Evolutionary conservation across 106 monocot species (phyloP), one percentile per base, ranked within the genome.

Genomic region (Triglochin maritima): DNA sequence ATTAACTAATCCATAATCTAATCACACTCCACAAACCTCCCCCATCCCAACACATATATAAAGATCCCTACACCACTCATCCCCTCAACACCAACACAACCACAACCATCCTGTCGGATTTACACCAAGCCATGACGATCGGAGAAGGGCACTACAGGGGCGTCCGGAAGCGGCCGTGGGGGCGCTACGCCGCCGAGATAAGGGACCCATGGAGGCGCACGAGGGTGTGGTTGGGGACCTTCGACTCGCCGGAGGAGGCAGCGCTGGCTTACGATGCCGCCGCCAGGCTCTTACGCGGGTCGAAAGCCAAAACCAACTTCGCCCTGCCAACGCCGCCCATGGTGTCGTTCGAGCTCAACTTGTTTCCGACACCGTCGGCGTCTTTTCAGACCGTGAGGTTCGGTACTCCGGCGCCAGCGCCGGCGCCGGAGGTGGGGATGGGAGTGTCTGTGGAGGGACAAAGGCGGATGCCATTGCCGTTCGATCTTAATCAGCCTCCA

Each of bases 221-320:
- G 6, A 42, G 68, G 45, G 56, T 85, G 46, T 92, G 92, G 92
- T 85, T 92, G 48, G 92, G 92, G 43, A 92, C 92, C 3, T 92
- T 92, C 72, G 87, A 92, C 74, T 85, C 92, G 3, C 87, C 92
- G 29, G 92, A 92, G 79, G 87, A 87, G 59, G 92, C 87, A 3
- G 92, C 92, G 12, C 75, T 85, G 49, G 92, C 92, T 3, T 92
- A 92, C 56, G 92, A 92, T 66, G 44, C 41, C 11, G 68, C 68
- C 12, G 56, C 68, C n/a, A 55, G 68, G 42, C 1, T 44, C 41
- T 56, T 68, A 6, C 54, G 68, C 6, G 68, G 68, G n/a, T 41
- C 45, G 44, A 68, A 68, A 45, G 68, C 68, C 9, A 68, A 68
- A 45, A 68, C 68, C n/a, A 68, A 68, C 68, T 68, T 68, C 69